Base-by-base conservation (phyloP, 148 eudicot species). In the Nepenthes mirabilis region DNA sequence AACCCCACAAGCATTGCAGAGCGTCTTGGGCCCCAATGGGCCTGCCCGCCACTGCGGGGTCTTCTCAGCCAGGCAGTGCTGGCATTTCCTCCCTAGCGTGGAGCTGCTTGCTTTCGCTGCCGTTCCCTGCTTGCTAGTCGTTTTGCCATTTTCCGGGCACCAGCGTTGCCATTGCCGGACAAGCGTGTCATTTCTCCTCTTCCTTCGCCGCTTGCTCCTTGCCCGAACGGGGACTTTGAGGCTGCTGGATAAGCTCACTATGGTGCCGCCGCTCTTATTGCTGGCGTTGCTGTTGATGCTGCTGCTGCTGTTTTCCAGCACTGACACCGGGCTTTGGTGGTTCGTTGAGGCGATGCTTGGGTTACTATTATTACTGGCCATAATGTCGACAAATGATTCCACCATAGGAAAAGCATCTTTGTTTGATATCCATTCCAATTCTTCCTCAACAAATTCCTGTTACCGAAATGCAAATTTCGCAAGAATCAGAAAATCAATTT, bases 31-130 rank as follows among this genome's bases (percentile, higher is more conserved):
- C 33, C 97, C 97, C 62, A 66, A 59, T 0, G 97, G 97, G 2
- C 97, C 95, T 0, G 85, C 89, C 45, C 97, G 71, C 97, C 97
- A 91, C 47, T 87, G 97, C 1, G 97, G 97, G 36, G 97, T 91
- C 82, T 84, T 77, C 62, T 84, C 91, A 6, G 83, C 63, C 56
- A 55, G 77, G 57, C 97, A 91, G 67, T 91, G 97, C 54, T 61
- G 69, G 68, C 97, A 91, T 59, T 78, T 77, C 70, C 97, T 75
- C 36, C 86, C 91, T 12, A 73, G 59, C 1, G 58, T 60, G 52
- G 67, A 32, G 66, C 74, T 50, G n/a, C 58, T 23, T 5, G 32
- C 60, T 53, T 59, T 12, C 59, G 37, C 6, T 56, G 61, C 11
- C 48, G 66, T 45, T 55, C 3, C 45, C 59, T 52, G 58, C 33